These are phyloP conservation scores for Pythium monospermum DNA, from an alignment of 352 stramenopile genomes.

Conservation along the genomic window DNA sequence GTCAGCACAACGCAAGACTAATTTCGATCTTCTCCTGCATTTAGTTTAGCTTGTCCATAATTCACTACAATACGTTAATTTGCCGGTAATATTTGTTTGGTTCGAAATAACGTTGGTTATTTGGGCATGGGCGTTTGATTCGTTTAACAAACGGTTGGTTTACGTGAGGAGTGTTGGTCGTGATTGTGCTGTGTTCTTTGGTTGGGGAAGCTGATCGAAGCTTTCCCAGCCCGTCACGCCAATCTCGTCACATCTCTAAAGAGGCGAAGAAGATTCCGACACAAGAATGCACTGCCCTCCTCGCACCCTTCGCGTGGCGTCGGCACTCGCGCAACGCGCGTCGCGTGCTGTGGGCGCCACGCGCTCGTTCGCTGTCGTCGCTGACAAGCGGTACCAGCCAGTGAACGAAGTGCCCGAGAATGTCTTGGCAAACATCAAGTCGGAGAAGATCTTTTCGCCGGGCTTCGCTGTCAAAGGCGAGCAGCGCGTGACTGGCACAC, in stretches of 20 bases:
- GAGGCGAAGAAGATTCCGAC: background rate
- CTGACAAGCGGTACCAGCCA: conserved; percentile 81
- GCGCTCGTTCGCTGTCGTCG: conserved; percentile 30
- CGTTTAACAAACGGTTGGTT: conserved; percentile 22
- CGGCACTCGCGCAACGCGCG: conserved; percentile 8
- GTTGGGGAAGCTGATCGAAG: conserved; percentile 19
- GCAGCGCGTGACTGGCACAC: conserved; percentile 67
- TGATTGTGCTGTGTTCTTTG: background rate
- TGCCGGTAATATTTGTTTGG: no score
- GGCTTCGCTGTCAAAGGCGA: conserved; percentile 74
- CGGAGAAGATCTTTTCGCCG: conserved; percentile 75
- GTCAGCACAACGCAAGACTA: conserved; percentile 13
- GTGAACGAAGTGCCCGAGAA: conserved; percentile 81
- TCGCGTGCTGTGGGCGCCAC: conserved; percentile 3
- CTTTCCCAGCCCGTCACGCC: no score
- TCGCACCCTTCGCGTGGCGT: conserved; percentile 8
- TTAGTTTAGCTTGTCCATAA: conserved; percentile 14
- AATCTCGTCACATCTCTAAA: conserved; percentile 5
- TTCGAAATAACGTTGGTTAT: conserved; percentile 17
- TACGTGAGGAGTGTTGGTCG: conserved; percentile 14
- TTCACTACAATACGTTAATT: no score
- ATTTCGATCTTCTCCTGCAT: background rate
- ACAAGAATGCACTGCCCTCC: conserved; percentile 6
- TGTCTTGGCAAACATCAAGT: conserved; percentile 79
- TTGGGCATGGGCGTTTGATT: conserved; percentile 10